phyloP scores from a whole-genome alignment of 495 filamentous ascomycete species.

The Lasiosphaeria miniovina region DNA sequence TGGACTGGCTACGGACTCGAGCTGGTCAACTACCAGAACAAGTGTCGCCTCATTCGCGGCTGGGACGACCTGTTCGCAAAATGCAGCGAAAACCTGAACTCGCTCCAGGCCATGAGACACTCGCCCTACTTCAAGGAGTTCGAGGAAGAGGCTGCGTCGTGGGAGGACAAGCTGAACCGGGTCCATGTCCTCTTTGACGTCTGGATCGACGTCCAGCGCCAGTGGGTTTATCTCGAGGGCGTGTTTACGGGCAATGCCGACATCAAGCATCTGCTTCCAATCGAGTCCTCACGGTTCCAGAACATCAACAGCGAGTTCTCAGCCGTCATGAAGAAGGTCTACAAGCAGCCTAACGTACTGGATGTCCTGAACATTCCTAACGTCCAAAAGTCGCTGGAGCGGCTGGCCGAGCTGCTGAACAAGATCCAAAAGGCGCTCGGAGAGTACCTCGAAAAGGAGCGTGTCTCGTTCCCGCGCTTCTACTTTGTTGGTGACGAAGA shows the following conservation, averaged over 20 bases:
- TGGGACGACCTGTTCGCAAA: slow-evolving; percentile 99
- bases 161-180: slow-evolving; percentile 97
- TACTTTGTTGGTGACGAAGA: slow-evolving; percentile 99
- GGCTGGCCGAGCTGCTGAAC: slow-evolving; percentile 90
- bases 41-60: slow-evolving; percentile 92
- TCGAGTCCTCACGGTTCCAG: slow-evolving; percentile 93
- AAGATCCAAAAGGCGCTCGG: slow-evolving; percentile 99
- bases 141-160: slow-evolving; percentile 90
- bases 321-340: slow-evolving; percentile 96
- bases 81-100: slow-evolving; percentile 96
- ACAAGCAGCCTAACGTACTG: slow-evolving; percentile 88
- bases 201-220: slow-evolving; percentile 98
- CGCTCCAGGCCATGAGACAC: slow-evolving; percentile 96
- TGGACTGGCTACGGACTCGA: slow-evolving; percentile 95
- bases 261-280: slow-evolving; percentile 95
- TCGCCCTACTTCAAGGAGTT: slow-evolving; percentile 99
- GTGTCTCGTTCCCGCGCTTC: slow-evolving; percentile 94
- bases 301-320: slow-evolving; percentile 99
- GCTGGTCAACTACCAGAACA: slow-evolving; percentile 94
- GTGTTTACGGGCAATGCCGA: slow-evolving; percentile 98
- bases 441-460: slow-evolving; percentile 96
- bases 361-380: slow-evolving; percentile 94
- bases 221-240: slow-evolving; percentile 98
- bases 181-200: slow-evolving; percentile 97
- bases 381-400: slow-evolving; percentile 91